Evolutionary conservation across 441 rosid species (phyloP).

Genomic region (Pelargonium australe): DNA sequence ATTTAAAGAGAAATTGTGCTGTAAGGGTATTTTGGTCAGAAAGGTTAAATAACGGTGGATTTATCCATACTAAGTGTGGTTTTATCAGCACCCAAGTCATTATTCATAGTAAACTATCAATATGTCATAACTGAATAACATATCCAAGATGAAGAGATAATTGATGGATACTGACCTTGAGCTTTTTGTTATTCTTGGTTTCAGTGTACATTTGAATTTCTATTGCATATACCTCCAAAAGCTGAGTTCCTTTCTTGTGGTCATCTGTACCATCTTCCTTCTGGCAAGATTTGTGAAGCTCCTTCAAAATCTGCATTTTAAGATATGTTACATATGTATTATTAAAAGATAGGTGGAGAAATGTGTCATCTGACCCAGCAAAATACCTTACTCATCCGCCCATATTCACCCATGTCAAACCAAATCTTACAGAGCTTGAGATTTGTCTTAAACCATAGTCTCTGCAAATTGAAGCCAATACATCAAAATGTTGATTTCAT

Average conservation of each 20-base stretch:
- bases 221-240: slow-evolving; percentile 93
- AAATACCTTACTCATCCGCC: slow-evolving; percentile 88
- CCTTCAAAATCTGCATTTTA: slow-evolving; percentile 65
- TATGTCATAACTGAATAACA: background rate
- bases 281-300: slow-evolving; percentile 94
- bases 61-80: no score
- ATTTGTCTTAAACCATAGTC: slow-evolving; percentile 99
- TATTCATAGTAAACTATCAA: background rate
- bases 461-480: slow-evolving; percentile 33
- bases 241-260: slow-evolving; percentile 99
- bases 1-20: no score
- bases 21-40: no score
- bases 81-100: no score
- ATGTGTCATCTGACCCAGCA: background rate
- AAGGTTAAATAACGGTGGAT: no score
- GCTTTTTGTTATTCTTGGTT: slow-evolving; percentile 97
- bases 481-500: background rate
- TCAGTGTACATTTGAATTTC: slow-evolving; percentile 98
- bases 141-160: slow-evolving; percentile 4
- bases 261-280: slow-evolving; percentile 97
- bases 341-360: background rate
- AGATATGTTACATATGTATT: background rate
- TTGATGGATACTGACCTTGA: slow-evolving; percentile 48
- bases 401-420: slow-evolving; percentile 97
- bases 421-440: slow-evolving; percentile 97